phyloP scores from a whole-genome alignment of 2,329 filamentous ascomycete genomes.

The Penicillium sp. region DNA sequence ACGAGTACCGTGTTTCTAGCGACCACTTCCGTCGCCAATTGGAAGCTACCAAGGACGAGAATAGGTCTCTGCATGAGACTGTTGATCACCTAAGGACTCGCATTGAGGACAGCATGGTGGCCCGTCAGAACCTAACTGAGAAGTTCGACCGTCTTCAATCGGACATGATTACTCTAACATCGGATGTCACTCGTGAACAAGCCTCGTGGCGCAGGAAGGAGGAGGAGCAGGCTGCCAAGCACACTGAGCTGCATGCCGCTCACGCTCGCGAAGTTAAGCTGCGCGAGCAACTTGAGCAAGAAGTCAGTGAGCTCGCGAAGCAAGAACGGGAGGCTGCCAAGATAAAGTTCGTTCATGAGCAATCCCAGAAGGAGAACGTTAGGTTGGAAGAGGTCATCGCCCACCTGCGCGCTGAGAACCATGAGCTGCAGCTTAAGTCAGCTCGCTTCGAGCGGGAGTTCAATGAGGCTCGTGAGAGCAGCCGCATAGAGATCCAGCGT shows the following conservation, averaged over 20 bases:
- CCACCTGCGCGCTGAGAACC: constrained; percentile 52
- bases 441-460: constrained; percentile 74
- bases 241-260: constrained; percentile 53
- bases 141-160: constrained; percentile 83
- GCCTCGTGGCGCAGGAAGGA: constrained; percentile 67
- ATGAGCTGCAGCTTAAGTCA: constrained; percentile 65
- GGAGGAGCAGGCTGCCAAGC: constrained; percentile 52
- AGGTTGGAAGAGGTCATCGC: constrained; percentile 58
- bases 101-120: constrained; percentile 77
- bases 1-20: constrained; percentile 60
- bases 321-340: constrained; percentile 74
- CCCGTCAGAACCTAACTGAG: constrained; percentile 75
- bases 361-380: constrained; percentile 55
- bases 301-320: constrained; percentile 58
- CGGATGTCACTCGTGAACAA: constrained; percentile 78
- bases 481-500: constrained; percentile 73
- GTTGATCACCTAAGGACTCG: constrained; percentile 71
- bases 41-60: constrained; percentile 55
- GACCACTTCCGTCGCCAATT: constrained; percentile 52
- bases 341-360: constrained; percentile 72
- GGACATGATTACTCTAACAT: constrained; percentile 75
- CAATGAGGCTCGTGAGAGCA: constrained; percentile 75
- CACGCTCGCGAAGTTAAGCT: constrained; percentile 66
- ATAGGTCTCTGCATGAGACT: constrained; percentile 68
- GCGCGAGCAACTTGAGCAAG: constrained; percentile 56